Evolutionary conservation across 352 stramenopile species (phyloP).

Genomic region (Phytophthora podocarpi): DNA sequence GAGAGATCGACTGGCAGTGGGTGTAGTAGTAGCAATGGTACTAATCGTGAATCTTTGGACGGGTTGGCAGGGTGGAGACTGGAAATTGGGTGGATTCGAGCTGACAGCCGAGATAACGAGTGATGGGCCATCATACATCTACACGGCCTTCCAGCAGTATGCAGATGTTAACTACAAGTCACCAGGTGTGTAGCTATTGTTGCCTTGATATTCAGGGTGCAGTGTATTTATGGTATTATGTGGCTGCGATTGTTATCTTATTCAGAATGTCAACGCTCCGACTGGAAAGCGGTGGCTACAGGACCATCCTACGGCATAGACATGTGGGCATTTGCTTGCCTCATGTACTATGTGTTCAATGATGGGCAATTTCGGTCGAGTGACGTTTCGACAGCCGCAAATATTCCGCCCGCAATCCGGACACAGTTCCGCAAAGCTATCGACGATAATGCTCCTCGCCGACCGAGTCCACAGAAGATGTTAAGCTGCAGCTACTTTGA

Average conservation of each 20-base stretch:
- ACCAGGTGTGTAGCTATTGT: slow-evolving; percentile 63
- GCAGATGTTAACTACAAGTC: slow-evolving; percentile 80
- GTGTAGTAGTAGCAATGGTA: not conserved
- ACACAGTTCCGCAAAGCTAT: slow-evolving; percentile 86
- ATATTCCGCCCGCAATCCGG: slow-evolving; percentile 68
- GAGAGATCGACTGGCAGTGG: not conserved
- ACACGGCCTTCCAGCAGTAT: slow-evolving; percentile 86
- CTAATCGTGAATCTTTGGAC: not conserved
- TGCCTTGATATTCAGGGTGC: not conserved
- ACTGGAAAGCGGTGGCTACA: slow-evolving; percentile 69
- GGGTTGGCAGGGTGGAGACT: slow-evolving; percentile 86
- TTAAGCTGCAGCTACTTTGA: slow-evolving; percentile 92
- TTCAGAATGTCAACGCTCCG: slow-evolving; percentile 79
- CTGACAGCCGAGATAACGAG: slow-evolving; percentile 87
- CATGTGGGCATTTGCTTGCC: slow-evolving; percentile 78
- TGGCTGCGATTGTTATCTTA: slow-evolving; percentile 15
- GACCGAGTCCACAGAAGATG: slow-evolving; percentile 88
- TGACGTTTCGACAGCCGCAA: slow-evolving; percentile 63
- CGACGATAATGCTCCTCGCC: slow-evolving; percentile 57
- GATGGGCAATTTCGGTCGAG: slow-evolving; percentile 60
- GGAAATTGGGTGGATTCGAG: slow-evolving; percentile 95
- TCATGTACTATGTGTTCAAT: slow-evolving; percentile 84
- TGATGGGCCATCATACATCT: slow-evolving; percentile 80
- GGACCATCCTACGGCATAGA: slow-evolving; percentile 65
- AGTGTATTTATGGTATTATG: slow-evolving; percentile 2